These are phyloP conservation scores for Arachnomyces sp. DNA, from an alignment of 2,329 filamentous ascomycete genomes.

Conservation along the genomic window DNA sequence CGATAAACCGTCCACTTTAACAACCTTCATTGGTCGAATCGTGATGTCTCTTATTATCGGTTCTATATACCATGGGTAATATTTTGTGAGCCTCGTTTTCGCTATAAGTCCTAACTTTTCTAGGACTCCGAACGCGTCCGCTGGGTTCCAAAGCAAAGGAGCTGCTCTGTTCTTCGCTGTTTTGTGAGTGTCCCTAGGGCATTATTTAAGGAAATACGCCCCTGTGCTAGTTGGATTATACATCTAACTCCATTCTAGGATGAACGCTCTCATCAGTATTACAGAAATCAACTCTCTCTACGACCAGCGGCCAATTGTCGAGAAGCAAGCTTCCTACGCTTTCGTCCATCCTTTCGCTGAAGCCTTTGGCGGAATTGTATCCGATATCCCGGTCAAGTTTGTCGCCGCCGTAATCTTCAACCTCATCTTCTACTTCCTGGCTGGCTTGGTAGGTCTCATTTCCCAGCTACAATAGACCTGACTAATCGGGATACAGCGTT, in stretches of 20 bases:
- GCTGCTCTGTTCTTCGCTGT: conserved; percentile 80
- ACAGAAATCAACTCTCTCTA: conserved; percentile 78
- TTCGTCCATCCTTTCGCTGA: conserved; percentile 86
- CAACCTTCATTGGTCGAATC: conserved; percentile 59
- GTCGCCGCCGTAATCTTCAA: conserved; percentile 69
- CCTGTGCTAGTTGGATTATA: background rate
- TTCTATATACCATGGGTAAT: conserved; percentile 39
- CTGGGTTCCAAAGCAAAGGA: conserved; percentile 69
- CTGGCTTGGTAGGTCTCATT: conserved; percentile 50
- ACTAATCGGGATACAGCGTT: conserved; percentile 19
- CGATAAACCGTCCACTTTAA: conserved; percentile 67
- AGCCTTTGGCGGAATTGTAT: conserved; percentile 75
- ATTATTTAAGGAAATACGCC: conserved; percentile 47
- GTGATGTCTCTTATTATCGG: conserved; percentile 70
- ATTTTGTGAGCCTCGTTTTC: background rate
- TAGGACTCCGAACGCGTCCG: conserved; percentile 59
- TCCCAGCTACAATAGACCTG: conserved; percentile 9
- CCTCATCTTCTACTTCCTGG: conserved; percentile 76
- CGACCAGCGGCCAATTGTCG: conserved; percentile 82
- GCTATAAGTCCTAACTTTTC: conserved; percentile 49
- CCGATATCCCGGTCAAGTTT: conserved; percentile 79
- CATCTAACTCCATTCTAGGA: conserved; percentile 8
- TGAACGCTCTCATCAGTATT: conserved; percentile 56
- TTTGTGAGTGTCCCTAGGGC: conserved; percentile 69
- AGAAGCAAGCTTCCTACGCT: conserved; percentile 82